Percentiles rank a stretch among this genome's conserved stretches.
phyloP scores from a whole-genome alignment of 2,329 filamentous ascomycete species.

The Talaromyces sp. region DNA sequence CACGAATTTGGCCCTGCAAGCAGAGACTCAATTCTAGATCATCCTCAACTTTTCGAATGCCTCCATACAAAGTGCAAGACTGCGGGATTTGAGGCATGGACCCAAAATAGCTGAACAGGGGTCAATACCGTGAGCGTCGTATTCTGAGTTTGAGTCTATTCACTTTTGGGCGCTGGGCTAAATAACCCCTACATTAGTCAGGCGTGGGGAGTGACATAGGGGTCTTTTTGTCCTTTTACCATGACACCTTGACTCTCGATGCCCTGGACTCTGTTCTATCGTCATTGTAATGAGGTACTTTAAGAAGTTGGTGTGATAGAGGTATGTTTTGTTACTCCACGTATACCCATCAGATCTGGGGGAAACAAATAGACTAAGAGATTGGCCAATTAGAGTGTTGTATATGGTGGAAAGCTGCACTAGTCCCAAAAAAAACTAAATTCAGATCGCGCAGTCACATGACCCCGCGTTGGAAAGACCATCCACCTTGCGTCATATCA shows the following conservation, averaged over 20 bases:
- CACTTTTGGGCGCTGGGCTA: neutral
- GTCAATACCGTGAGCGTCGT: neutral
- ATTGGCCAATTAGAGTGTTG: neutral
- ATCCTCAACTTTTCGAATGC: too few relatives aligned
- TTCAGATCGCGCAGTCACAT: constrained; percentile 3
- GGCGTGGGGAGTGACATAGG: neutral
- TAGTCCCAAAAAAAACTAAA: neutral
- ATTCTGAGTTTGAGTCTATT: neutral
- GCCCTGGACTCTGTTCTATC: neutral
- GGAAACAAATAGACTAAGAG: too few relatives aligned
- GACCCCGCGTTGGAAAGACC: neutral
- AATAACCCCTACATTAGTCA: neutral
- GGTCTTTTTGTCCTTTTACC: neutral
- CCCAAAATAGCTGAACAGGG: neutral
- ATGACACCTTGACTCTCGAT: neutral
- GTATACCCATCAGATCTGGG: too few relatives aligned
- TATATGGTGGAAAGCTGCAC: neutral
- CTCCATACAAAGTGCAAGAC: too few relatives aligned
- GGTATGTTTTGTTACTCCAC: too few relatives aligned
- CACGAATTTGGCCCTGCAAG: neutral
- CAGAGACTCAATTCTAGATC: neutral
- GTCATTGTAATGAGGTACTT: too few relatives aligned
- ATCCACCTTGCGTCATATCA: constrained; percentile 1
- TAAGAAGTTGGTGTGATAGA: too few relatives aligned
- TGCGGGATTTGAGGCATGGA: too few relatives aligned